phyloP scores from a whole-genome alignment of 768 basidiomycete species.

The Tremella fuciformis region DNA sequence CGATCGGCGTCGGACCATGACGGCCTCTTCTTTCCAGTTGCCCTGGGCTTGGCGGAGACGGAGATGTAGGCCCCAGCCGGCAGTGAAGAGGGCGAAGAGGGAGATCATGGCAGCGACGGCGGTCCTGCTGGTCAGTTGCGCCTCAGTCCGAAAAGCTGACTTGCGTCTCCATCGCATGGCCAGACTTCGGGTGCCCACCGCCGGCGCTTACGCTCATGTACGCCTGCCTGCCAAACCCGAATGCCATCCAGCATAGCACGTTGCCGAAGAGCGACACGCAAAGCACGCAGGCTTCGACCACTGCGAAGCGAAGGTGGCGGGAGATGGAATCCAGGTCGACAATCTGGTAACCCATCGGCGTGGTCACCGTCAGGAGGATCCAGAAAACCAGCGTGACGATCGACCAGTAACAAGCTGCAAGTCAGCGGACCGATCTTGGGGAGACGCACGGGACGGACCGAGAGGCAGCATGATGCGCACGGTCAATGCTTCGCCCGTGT shows the following conservation, averaged over 20 bases:
- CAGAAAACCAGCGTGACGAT: constrained; percentile 45
- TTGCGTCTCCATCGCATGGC: constrained; percentile 50
- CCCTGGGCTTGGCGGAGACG: constrained; percentile 32
- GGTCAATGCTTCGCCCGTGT: constrained; percentile 45
- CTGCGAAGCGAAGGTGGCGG: constrained; percentile 46
- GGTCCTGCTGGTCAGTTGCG: constrained; percentile 20
- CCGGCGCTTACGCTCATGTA: constrained; percentile 30
- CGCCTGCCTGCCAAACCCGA: constrained; percentile 36
- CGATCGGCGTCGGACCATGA: constrained; percentile 44
- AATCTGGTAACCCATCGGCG: constrained; percentile 43
- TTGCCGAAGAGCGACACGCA: constrained; percentile 49
- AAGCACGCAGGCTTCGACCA: constrained; percentile 46
- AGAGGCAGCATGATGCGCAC: constrained; percentile 46
- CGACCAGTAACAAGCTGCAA: constrained; percentile 47
- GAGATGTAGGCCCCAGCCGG: constrained; percentile 43
- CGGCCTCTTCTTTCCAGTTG: constrained; percentile 39
- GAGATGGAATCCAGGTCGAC: constrained; percentile 43
- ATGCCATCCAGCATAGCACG: constrained; percentile 49
- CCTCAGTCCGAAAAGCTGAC: constrained; percentile 6
- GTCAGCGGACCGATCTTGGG: background rate
- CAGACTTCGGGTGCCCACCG: constrained; percentile 34
- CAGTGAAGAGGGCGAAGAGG: constrained; percentile 37
- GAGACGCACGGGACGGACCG: constrained; percentile 21
- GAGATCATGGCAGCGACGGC: constrained; percentile 42
- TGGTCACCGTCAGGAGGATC: constrained; percentile 37